Evolutionary conservation across 768 basidiomycete genomes (phyloP), one percentile per base, ranked within the genome.

Genomic region (Hortiboletus campestris): DNA sequence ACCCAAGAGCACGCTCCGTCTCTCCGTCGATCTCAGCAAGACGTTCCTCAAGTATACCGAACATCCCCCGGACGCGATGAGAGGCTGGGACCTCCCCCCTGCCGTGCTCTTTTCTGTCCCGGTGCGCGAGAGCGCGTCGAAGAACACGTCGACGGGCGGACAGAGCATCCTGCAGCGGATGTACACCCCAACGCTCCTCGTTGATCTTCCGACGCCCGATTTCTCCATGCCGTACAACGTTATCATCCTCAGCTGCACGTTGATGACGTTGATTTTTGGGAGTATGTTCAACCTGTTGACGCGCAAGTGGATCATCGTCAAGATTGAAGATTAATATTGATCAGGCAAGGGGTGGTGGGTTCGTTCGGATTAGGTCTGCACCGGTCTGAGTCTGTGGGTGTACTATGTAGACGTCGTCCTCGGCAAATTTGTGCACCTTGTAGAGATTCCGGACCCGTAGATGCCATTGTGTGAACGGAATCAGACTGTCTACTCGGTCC

Each of bases 151-250:
- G 10, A 31, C 20, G 35, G 25, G 14, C 0, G 40, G 11, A 8
- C 38, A 17, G 13, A 58, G 46, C 22, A 61, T 70, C 45, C 68
- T 49, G 4, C 42, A 55, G 39, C 64, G 86, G 43, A 80, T 97
- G 44, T 96, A 96, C 71, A 94, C 92, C 2, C 78, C 84, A 0
- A 80, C 86, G 10, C 78, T 96, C 25, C 83, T 98, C 36, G 84
- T 95, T 43, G 93, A 95, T 70, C 81, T 97, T n/a, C 89, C 96
- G n/a, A 94, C 93, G 35, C 97, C 96, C 0, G 97, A 98, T 71
- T 98, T 98, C 70, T 94, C 91, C 71, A 98, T 98, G 97, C 97
- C 97, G 1, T 98, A 98, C 76, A 99, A 98, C 74, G 96, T 98
- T 45, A 98, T 98, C 72, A 98, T 98, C 65, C 89, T 98, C 78